Conservation (phyloP, 208 protist species). For the Wallacemonas sp. region DNA sequence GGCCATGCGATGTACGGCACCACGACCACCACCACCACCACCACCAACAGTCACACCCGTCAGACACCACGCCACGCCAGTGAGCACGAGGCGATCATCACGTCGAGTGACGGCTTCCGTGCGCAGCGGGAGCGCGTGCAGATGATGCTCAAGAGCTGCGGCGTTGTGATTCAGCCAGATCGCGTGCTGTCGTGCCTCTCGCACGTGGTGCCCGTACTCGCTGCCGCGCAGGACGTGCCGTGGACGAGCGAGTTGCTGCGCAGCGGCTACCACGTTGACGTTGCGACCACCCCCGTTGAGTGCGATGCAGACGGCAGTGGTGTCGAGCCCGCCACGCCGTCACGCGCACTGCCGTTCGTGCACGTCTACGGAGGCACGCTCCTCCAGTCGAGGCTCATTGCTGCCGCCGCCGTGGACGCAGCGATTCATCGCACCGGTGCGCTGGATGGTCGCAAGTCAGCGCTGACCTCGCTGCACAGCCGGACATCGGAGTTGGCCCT, state of each 20-base stretch:
- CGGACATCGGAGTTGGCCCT: constrained; percentile 38
- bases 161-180: constrained; percentile 34
- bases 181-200: constrained; percentile 70
- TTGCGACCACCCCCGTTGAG: no score
- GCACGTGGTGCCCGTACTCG: constrained; percentile 48
- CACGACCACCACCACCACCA: no score
- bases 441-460: constrained; percentile 12
- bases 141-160: constrained; percentile 35
- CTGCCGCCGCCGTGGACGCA: constrained; percentile 55
- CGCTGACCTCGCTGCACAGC: constrained; percentile 15
- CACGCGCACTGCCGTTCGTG: constrained; percentile 27
- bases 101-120: constrained; percentile 30
- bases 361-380: constrained; percentile 76
- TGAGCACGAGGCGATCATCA: background rate
- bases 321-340: background rate
- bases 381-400: constrained; percentile 53
- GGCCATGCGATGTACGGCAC: constrained; percentile 3
- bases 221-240: constrained; percentile 27
- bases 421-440: constrained; percentile 30
- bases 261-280: constrained; percentile 51
- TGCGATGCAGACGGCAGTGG: background rate
- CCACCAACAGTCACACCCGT: no score
- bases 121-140: constrained; percentile 39
- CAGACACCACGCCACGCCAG: no score
- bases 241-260: constrained; percentile 49